Percentiles rank a stretch among this genome's conserved stretches.
phyloP scores from a whole-genome alignment of 495 filamentous ascomycete genomes.

The Annulohypoxylon maeteangense region DNA sequence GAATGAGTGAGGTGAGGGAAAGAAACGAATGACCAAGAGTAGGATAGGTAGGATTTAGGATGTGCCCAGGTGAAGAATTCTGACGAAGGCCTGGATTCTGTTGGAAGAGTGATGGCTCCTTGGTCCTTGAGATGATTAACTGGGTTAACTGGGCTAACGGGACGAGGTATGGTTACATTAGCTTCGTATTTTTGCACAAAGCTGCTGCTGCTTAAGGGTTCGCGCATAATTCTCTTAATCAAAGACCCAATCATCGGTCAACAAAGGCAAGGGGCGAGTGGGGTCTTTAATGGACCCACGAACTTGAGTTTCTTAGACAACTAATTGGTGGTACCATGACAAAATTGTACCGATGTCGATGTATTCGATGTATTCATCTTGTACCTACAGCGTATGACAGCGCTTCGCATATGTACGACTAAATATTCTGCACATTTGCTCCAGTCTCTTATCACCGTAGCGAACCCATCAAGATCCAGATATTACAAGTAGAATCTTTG shows the following conservation, averaged over 20 bases:
- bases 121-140: conserved; percentile 6
- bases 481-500: not conserved
- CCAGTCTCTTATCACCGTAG: not conserved
- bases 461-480: conserved; percentile 4
- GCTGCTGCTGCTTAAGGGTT: conserved; percentile 29
- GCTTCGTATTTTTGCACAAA: conserved; percentile 48
- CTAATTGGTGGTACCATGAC: conserved; percentile 17
- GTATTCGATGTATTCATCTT: not conserved
- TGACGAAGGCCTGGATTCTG: conserved; percentile 33
- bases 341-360: conserved; percentile 13
- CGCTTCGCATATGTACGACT: not conserved
- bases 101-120: conserved; percentile 17
- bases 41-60: conserved; percentile 28
- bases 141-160: conserved; percentile 1
- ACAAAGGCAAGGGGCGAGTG: conserved; percentile 39
- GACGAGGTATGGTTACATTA: conserved; percentile 41
- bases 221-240: conserved; percentile 39
- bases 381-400: not conserved
- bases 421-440: conserved; percentile 2
- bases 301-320: conserved; percentile 37
- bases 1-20: conserved; percentile 23
- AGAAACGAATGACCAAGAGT: conserved; percentile 42
- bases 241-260: conserved; percentile 40
- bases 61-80: conserved; percentile 37
- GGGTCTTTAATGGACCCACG: conserved; percentile 6